Evolutionary conservation across 2,329 filamentous ascomycete species (phyloP).

Genomic region (Aspergillus carbonarius): DNA sequence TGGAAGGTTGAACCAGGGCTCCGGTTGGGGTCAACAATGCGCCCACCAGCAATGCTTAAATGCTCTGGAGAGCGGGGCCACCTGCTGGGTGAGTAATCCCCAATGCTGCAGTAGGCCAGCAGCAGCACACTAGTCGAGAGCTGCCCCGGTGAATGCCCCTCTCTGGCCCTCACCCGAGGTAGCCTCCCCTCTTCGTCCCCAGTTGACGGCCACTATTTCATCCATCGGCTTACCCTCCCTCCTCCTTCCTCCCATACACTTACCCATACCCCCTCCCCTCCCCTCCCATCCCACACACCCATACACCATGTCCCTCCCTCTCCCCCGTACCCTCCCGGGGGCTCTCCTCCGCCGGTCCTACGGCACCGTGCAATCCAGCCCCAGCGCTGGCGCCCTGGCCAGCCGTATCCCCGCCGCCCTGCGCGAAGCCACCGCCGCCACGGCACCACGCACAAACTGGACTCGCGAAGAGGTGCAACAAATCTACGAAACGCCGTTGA

Average conservation of each 20-base stretch:
- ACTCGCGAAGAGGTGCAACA: conserved; percentile 76
- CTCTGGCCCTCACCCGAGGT: conserved; percentile 1
- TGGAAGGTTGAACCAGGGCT: not conserved
- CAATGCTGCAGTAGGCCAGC: no score
- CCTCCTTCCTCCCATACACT: not conserved
- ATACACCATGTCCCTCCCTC: conserved; percentile 27
- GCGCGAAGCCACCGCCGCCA: conserved; percentile 37
- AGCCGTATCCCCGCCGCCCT: conserved; percentile 33
- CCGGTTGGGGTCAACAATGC: conserved; percentile 3
- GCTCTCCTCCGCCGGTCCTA: conserved; percentile 34
- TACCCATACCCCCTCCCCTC: not conserved
- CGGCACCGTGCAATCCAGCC: conserved; percentile 40
- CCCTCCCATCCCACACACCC: not conserved
- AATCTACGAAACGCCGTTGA: conserved; percentile 78
- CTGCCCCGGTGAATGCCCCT: not conserved
- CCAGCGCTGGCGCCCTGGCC: conserved; percentile 31
- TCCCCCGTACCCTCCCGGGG: conserved; percentile 31
- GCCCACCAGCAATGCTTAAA: not conserved
- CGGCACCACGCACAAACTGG: conserved; percentile 68
- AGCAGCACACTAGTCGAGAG: not conserved
- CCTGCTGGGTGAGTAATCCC: not conserved
- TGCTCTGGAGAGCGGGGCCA: not conserved
- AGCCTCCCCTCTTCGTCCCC: not conserved
- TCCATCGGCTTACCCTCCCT: not conserved
- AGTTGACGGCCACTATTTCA: not conserved